A percentile compares a stretch with the other conserved stretches of the same genome.
Evolutionary conservation across 1,139 yeast genomes (phyloP).

Genomic region (Geotrichum histeridarum): DNA sequence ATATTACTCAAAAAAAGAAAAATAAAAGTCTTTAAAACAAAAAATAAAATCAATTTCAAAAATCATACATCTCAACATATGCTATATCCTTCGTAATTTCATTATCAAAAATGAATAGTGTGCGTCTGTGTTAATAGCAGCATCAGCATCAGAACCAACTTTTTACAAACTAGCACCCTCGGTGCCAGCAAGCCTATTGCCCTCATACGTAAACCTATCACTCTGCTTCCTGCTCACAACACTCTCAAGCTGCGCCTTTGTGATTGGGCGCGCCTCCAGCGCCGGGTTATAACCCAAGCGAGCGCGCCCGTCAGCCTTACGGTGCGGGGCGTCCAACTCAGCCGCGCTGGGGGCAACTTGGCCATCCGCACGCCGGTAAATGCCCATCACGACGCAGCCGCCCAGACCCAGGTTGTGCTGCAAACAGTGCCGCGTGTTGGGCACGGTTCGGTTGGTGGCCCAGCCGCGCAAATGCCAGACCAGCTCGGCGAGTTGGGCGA

Average conservation of each 20-base stretch:
- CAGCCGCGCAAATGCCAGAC: conserved; percentile 35
- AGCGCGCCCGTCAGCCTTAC: conserved; percentile 26
- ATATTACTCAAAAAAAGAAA: too few species aligned
- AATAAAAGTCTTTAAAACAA: too few species aligned
- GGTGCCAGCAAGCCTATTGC: conserved; percentile 16
- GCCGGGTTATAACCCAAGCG: conserved; percentile 34
- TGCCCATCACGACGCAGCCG: conserved; percentile 30
- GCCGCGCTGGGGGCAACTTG: conserved; percentile 21
- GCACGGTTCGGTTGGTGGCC: conserved; percentile 32
- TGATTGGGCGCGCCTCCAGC: conserved; percentile 29
- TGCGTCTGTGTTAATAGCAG: too few species aligned
- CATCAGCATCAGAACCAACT: too few species aligned
- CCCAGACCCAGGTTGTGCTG: conserved; percentile 35
- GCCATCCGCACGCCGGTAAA: conserved; percentile 29
- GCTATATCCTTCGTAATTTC: too few species aligned
- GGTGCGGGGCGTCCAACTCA: conserved; percentile 7
- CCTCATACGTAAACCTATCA: conserved; percentile 15
- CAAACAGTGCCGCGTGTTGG: conserved; percentile 27
- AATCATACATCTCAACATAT: too few species aligned
- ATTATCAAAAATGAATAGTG: too few species aligned
- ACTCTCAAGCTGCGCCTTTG: conserved; percentile 19
- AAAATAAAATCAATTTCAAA: too few species aligned
- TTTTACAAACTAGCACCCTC: too few species aligned
- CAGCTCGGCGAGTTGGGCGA: conserved; percentile 33
- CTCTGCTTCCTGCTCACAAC: conserved; percentile 8